These are phyloP conservation scores for Camelina laxa DNA, from an alignment of 345 rosid species.

Conservation along the genomic window DNA sequence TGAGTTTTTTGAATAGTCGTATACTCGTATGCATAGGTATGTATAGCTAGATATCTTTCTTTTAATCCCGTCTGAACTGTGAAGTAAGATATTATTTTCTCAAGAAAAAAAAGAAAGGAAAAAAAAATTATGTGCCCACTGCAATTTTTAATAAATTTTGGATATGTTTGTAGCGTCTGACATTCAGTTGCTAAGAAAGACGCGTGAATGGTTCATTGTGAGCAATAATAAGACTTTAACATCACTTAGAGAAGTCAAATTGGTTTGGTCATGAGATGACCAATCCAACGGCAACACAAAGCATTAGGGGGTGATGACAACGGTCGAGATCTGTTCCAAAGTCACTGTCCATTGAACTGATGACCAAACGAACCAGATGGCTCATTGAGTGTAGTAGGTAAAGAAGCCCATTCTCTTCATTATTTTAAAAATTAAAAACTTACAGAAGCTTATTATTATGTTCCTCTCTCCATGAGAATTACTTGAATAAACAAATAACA, in stretches of 20 bases:
- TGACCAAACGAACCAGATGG: conserved; percentile 35
- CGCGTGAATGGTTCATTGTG: conserved; percentile 19
- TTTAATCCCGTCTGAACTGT: not conserved
- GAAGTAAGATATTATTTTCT: conserved; percentile 4
- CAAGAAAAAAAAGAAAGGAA: not conserved
- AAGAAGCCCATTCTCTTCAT: conserved; percentile 32
- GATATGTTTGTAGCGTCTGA: conserved; percentile 11
- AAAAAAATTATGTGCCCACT: not conserved
- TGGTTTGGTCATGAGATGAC: conserved; percentile 33
- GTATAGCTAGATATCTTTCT: not conserved
- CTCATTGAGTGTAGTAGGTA: conserved; percentile 45
- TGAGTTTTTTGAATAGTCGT: no score
- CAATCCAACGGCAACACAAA: conserved; percentile 39
- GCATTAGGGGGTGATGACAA: conserved; percentile 11
- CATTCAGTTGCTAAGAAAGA: conserved; percentile 5
- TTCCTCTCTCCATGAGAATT: not conserved
- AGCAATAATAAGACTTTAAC: conserved; percentile 25
- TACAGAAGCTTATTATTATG: not conserved
- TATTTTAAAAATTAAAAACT: not conserved
- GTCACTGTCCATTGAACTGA: conserved; percentile 37
- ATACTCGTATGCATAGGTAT: no score
- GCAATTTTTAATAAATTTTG: not conserved
- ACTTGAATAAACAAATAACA: not conserved
- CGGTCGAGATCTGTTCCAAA: conserved; percentile 29
- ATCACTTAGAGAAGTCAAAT: conserved; percentile 42